Evolutionary conservation across 345 rosid species (phyloP).

Genomic region (Salix brachista): DNA sequence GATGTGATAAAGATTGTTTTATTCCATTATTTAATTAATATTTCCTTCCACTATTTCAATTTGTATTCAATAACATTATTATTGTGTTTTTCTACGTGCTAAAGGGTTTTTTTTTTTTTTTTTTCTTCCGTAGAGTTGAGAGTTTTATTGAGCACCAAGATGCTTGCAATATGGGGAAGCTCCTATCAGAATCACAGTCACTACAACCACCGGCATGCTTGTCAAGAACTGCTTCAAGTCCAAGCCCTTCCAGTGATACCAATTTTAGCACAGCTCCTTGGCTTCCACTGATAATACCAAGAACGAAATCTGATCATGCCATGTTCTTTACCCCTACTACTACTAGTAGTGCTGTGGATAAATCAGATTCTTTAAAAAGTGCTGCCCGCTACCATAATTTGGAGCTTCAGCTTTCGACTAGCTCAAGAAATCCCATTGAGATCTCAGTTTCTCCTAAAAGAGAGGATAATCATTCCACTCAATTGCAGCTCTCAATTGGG

Average conservation of each 20-base stretch:
- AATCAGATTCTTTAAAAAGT: constrained; percentile 15
- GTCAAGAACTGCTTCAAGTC: constrained; percentile 62
- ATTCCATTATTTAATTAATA: constrained; percentile 6
- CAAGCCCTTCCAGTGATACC: constrained; percentile 56
- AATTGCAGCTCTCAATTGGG: constrained; percentile 61
- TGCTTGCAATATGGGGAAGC: constrained; percentile 59
- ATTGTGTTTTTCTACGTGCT: not conserved
- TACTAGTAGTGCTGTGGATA: not conserved
- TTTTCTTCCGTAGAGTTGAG: constrained; percentile 59
- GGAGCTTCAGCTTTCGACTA: constrained; percentile 60
- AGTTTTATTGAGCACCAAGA: constrained; percentile 99
- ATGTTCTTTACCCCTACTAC: constrained; percentile 27
- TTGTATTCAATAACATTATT: not conserved
- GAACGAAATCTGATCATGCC: constrained; percentile 5
- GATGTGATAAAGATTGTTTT: not conserved
- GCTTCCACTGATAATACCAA: constrained; percentile 31
- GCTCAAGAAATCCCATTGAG: constrained; percentile 22
- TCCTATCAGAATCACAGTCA: constrained; percentile 38
- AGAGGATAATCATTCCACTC: constrained; percentile 44
- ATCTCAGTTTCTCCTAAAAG: constrained; percentile 27
- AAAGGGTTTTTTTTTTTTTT: not conserved
- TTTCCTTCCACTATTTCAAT: not conserved
- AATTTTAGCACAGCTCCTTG: constrained; percentile 46
- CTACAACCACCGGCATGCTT: constrained; percentile 44
- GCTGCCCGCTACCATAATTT: constrained; percentile 40